phyloP scores from a whole-genome alignment of 345 rosid genomes.

The Erodium maritimum region DNA sequence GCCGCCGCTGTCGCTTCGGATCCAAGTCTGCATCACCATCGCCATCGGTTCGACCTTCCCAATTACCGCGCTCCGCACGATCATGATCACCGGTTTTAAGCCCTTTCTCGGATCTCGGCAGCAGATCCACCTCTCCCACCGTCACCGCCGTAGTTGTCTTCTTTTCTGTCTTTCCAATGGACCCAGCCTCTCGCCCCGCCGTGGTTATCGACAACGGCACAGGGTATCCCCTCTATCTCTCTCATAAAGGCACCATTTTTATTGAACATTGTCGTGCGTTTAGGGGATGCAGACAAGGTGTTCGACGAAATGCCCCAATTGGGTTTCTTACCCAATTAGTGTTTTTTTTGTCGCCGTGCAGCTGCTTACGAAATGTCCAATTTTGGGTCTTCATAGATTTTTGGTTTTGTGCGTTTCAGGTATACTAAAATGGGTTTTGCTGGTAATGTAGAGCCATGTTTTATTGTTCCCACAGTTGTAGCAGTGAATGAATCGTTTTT shows the following conservation, averaged over 20 bases:
- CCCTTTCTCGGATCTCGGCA: constrained; percentile 39
- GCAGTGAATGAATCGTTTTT: constrained; percentile 80
- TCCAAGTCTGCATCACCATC: constrained; percentile 24
- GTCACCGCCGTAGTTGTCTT: constrained; percentile 2
- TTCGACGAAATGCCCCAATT: constrained; percentile 29
- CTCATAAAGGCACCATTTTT: neutral
- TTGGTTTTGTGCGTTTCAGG: constrained; percentile 27
- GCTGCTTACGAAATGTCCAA: neutral
- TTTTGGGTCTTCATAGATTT: neutral
- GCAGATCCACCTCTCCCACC: constrained; percentile 33
- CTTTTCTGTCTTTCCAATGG: constrained; percentile 35
- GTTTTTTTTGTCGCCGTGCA: neutral
- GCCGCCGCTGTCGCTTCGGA: constrained; percentile 41
- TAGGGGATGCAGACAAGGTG: constrained; percentile 3
- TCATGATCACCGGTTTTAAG: constrained; percentile 33
- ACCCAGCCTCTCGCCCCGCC: constrained; percentile 79
- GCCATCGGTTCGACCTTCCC: constrained; percentile 7
- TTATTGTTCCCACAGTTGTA: constrained; percentile 79
- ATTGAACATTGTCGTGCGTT: neutral
- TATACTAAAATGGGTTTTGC: constrained; percentile 94
- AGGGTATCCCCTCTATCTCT: constrained; percentile 35
- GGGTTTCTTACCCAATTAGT: neutral
- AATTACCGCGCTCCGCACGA: constrained; percentile 25
- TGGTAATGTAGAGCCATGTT: constrained; percentile 96
- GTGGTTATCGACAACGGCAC: constrained; percentile 97